Evolutionary conservation across 2,329 filamentous ascomycete genomes (phyloP), one percentile per base, ranked within the genome.

Genomic region (Epichloe elymi): DNA sequence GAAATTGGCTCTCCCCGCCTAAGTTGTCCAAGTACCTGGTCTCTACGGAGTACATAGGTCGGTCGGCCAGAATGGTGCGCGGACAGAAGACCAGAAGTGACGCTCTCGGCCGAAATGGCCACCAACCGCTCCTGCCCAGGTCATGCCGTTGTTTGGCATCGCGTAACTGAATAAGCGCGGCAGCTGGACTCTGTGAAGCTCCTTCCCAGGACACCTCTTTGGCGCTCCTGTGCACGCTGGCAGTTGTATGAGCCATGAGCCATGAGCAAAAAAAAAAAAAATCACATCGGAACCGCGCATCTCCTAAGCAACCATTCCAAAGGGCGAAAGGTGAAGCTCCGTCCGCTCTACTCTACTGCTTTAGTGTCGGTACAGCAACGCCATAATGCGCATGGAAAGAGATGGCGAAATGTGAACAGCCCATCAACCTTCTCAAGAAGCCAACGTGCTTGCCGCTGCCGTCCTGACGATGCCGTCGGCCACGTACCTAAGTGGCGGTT

Each of bases 401-500:
- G 42, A 40, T 4, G 8, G 23, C 15, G 36, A 49, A 17, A 19
- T 45, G 35, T 19, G 8, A 44, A 10, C 7, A 20, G 17, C 15
- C 35, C 17, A 17, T 30, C 39, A 14, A 37, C 11, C 26, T 33
- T 23, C 15, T 42, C 40, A 20, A 33, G n/a, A 14, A 33, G 40
- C 30, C 15, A 17, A 40, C 48, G 11, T 30, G 19, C 23, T 50
- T 46, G 48, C 42, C 46, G 26, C 42, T 50, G 48, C 48, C 48
- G n/a, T 39, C n/a, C n/a, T 6, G 35, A 36, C 26, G n/a, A 50
- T 46, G 23, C n/a, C 23, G 17, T 33, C 37, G 17, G 46, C 42
- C 11, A 38, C 19, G 17, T 36, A 39, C 5, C 39, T 4, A 50
- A 50, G 48, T 40, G 42, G 48, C 33, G 48, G 36, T 40, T 50